Conservation (phyloP, 2,329 filamentous ascomycete species). For the Trichoderma gracile region DNA sequence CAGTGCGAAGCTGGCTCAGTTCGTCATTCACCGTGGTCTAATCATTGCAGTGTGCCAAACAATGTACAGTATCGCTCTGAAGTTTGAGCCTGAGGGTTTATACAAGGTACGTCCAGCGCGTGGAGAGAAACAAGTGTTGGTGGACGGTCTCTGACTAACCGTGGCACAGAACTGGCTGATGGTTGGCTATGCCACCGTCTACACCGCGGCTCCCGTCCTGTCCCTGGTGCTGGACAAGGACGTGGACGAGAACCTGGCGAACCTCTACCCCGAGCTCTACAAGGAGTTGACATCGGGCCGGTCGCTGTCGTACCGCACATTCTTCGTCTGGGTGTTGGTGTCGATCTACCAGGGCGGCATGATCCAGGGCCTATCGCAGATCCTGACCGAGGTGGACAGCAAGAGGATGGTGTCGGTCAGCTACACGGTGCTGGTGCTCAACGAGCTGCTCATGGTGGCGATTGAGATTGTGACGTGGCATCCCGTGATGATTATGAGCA, state of each 20-base stretch:
- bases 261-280: constrained; percentile 95
- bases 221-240: constrained; percentile 93
- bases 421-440: constrained; percentile 88
- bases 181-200: constrained; percentile 93
- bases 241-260: constrained; percentile 90
- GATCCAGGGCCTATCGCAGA: constrained; percentile 90
- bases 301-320: constrained; percentile 86
- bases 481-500: constrained; percentile 80
- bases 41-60: constrained; percentile 97
- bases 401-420: constrained; percentile 82
- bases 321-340: constrained; percentile 95
- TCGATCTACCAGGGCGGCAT: constrained; percentile 93
- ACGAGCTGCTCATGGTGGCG: constrained; percentile 96
- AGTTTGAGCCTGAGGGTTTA: constrained; percentile 89
- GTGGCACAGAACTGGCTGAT: constrained; percentile 77
- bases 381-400: constrained; percentile 77
- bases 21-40: constrained; percentile 94
- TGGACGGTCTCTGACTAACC: constrained; percentile 22
- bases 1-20: constrained; percentile 91
- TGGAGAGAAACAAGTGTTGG: background rate
- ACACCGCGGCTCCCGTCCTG: constrained; percentile 91
- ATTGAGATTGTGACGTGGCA: constrained; percentile 98
- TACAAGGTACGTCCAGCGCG: constrained; percentile 62
- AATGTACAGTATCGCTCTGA: constrained; percentile 90
- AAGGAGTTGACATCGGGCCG: constrained; percentile 91